Conservation (phyloP, 129 eudicot species). For the Solidago caesia region DNA sequence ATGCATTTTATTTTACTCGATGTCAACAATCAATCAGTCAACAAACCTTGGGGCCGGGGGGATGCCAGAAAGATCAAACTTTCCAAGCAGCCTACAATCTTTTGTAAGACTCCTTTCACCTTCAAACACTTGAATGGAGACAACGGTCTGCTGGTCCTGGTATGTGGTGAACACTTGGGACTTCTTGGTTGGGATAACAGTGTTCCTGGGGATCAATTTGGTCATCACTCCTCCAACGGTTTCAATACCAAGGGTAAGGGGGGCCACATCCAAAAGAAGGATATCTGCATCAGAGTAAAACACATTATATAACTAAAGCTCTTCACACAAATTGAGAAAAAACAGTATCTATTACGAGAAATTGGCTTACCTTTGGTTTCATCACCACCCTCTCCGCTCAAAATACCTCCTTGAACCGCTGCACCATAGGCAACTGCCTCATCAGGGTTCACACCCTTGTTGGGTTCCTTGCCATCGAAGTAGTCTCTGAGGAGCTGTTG, state of each 20-base stretch:
- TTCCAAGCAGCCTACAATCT: constrained; percentile 59
- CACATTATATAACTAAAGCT: neutral
- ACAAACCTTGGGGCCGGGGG: constrained; percentile 58
- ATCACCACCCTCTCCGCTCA: constrained; percentile 77
- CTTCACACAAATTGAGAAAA: neutral
- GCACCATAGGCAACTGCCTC: constrained; percentile 80
- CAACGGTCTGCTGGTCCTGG: constrained; percentile 71
- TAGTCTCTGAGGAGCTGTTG: constrained; percentile 68
- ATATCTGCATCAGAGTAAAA: constrained; percentile 33
- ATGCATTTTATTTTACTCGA: neutral
- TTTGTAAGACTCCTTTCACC: constrained; percentile 74
- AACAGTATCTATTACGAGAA: neutral
- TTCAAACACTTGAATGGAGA: constrained; percentile 71
- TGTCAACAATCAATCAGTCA: neutral
- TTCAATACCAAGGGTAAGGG: constrained; percentile 70
- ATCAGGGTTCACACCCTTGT: constrained; percentile 74
- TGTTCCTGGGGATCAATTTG: constrained; percentile 75
- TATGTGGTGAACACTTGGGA: constrained; percentile 78
- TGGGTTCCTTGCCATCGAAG: constrained; percentile 68
- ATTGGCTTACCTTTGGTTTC: constrained; percentile 63
- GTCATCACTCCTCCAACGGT: constrained; percentile 80
- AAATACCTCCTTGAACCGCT: constrained; percentile 73
- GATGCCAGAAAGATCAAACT: constrained; percentile 61
- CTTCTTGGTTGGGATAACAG: constrained; percentile 70
- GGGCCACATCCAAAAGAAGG: constrained; percentile 74